These are phyloP conservation scores for Geranomyces michiganensis DNA, from an alignment of 192 early-diverging fungal species.

Conservation along the genomic window DNA sequence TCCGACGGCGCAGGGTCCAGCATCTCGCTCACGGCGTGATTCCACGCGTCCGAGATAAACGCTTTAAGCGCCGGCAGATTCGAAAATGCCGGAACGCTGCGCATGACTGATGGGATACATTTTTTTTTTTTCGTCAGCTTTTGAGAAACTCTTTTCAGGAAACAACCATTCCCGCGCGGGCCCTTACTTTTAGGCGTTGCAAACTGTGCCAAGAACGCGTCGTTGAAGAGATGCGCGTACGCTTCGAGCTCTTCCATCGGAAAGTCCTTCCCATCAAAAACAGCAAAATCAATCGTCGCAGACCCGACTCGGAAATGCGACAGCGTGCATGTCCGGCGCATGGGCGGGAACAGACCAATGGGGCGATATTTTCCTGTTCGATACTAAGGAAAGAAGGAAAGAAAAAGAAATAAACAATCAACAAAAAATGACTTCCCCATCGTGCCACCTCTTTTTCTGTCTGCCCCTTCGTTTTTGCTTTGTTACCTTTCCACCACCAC, in stretches of 20 bases:
- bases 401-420: too few species aligned
- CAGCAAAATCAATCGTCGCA: conserved; percentile 22
- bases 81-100: conserved; percentile 23
- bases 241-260: not conserved
- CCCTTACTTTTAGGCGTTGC: conserved; percentile 29
- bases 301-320: conserved; percentile 45
- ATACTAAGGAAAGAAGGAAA: conserved; percentile 23
- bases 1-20: not conserved
- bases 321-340: conserved; percentile 41
- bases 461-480: not conserved
- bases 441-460: too few species aligned
- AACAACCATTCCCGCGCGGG: not conserved
- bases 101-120: conserved; percentile 19
- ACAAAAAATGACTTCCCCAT: too few species aligned
- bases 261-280: conserved; percentile 19
- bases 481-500: conserved; percentile 37
- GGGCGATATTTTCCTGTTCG: conserved; percentile 52
- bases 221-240: conserved; percentile 14
- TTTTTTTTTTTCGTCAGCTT: not conserved
- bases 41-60: conserved; percentile 24
- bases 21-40: conserved; percentile 12
- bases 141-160: conserved; percentile 3
- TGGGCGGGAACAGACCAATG: conserved; percentile 38
- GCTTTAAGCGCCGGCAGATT: not conserved
- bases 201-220: conserved; percentile 33